phyloP scores from a whole-genome alignment of 257 asterid genomes.

The Echites panduratus region DNA sequence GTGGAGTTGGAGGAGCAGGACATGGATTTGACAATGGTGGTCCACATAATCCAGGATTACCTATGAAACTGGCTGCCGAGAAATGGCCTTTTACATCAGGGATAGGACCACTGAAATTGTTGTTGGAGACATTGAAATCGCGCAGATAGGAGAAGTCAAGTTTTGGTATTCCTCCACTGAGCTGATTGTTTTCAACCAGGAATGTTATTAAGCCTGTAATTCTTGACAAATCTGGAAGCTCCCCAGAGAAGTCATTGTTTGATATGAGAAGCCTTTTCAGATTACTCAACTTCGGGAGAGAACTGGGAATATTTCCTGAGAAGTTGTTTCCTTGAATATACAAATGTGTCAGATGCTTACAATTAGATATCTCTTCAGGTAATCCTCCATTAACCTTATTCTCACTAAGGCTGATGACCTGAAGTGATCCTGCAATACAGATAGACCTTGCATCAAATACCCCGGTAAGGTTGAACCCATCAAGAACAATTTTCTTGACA shows the following conservation, averaged over 20 bases:
- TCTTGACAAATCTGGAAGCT: constrained; percentile 48
- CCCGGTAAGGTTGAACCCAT: constrained; percentile 42
- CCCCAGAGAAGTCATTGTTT: constrained; percentile 49
- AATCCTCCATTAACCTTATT: constrained; percentile 40
- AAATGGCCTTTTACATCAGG: constrained; percentile 43
- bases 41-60: constrained; percentile 67
- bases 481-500: constrained; percentile 47
- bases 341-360: constrained; percentile 47
- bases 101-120: constrained; percentile 46
- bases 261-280: constrained; percentile 48
- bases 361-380: constrained; percentile 47
- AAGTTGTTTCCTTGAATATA: constrained; percentile 42
- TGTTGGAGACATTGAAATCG: constrained; percentile 61
- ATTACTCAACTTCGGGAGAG: constrained; percentile 39
- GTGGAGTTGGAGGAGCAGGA: constrained; percentile 27
- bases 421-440: constrained; percentile 34
- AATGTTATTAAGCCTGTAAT: constrained; percentile 62
- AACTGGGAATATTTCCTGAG: constrained; percentile 43
- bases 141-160: constrained; percentile 51
- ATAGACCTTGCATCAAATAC: constrained; percentile 41
- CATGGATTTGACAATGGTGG: constrained; percentile 36
- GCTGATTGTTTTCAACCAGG: constrained; percentile 43
- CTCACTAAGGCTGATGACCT: constrained; percentile 51
- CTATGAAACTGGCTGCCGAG: constrained; percentile 32
- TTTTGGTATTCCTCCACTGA: constrained; percentile 42